Conservation (phyloP, 2,329 filamentous ascomycete species). For the Dactylellina leptospora region DNA sequence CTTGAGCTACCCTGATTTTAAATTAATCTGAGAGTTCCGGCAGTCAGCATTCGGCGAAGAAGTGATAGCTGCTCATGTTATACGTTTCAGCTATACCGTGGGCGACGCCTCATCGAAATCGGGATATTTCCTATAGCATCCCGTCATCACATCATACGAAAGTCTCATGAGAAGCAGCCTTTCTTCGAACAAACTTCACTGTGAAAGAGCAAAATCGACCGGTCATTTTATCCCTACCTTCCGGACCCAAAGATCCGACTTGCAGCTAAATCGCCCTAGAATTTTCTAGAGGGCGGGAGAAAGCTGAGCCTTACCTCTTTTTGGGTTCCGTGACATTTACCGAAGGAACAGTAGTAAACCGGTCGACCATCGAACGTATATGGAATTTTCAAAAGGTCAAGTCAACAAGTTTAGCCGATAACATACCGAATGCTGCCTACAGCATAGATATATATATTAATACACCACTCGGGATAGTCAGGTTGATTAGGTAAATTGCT, state of each 20-base stretch:
- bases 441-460: constrained; percentile 12
- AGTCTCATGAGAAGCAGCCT: too few relatives aligned
- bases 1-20: too few relatives aligned
- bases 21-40: too few relatives aligned
- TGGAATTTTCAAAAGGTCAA: constrained; percentile 9
- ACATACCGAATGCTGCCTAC: constrained; percentile 33
- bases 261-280: constrained; percentile 12
- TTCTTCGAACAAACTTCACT: too few relatives aligned
- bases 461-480: constrained; percentile 1
- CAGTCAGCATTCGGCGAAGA: too few relatives aligned
- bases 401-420: constrained; percentile 50
- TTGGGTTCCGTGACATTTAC: background rate
- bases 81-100: too few relatives aligned
- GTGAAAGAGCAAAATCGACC: background rate
- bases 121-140: too few relatives aligned
- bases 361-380: constrained; percentile 12
- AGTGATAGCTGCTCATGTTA: too few relatives aligned
- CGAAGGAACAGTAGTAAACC: too few relatives aligned
- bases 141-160: too few relatives aligned
- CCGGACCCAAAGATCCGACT: constrained; percentile 33
- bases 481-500: constrained; percentile 9
- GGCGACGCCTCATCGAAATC: too few relatives aligned
- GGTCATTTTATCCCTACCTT: constrained; percentile 32
- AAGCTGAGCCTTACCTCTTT: background rate
- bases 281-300: constrained; percentile 27